phyloP scores from a whole-genome alignment of 208 protist genomes.

The Trypanosoma brucei region DNA sequence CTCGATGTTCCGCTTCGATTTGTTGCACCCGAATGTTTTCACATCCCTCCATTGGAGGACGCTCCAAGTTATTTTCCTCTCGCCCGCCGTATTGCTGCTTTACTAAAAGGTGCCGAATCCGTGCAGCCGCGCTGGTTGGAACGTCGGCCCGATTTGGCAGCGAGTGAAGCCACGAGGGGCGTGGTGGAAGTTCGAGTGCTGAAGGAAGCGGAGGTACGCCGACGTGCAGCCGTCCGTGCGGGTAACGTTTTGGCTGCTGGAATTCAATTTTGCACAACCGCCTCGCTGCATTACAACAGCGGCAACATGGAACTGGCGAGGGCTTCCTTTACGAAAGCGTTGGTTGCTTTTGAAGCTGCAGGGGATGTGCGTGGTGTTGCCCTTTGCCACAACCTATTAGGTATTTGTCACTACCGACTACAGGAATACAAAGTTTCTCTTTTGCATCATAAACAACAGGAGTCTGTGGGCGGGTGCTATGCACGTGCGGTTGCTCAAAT shows the following conservation, averaged over 20 bases:
- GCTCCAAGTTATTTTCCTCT: constrained; percentile 53
- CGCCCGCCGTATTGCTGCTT: constrained; percentile 51
- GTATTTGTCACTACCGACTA: constrained; percentile 67
- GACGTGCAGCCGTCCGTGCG: constrained; percentile 47
- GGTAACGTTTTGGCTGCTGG: constrained; percentile 50
- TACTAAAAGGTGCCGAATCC: constrained; percentile 69
- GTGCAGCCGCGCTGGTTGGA: constrained; percentile 41
- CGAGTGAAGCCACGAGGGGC: constrained; percentile 8
- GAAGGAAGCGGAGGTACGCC: constrained; percentile 61
- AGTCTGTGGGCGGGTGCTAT: constrained; percentile 74
- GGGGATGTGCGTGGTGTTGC: constrained; percentile 53
- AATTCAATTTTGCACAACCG: constrained; percentile 45
- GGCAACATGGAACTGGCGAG: constrained; percentile 71
- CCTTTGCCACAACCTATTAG: constrained; percentile 85
- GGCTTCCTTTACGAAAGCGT: constrained; percentile 42
- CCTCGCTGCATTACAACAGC: constrained; percentile 80
- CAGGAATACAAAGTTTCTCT: constrained; percentile 71
- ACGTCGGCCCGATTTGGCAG: constrained; percentile 5
- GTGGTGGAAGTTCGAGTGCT: constrained; percentile 38
- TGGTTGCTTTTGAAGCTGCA: constrained; percentile 48
- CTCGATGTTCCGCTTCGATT: constrained; percentile 82
- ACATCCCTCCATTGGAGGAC: constrained; percentile 61
- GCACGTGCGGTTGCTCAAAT: constrained; percentile 72
- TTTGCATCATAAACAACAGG: constrained; percentile 81
- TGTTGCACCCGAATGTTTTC: constrained; percentile 61